Evolutionary conservation across 495 filamentous ascomycete genomes (phyloP), one percentile per base, ranked within the genome.

Genomic region (Penicillium soppii): DNA sequence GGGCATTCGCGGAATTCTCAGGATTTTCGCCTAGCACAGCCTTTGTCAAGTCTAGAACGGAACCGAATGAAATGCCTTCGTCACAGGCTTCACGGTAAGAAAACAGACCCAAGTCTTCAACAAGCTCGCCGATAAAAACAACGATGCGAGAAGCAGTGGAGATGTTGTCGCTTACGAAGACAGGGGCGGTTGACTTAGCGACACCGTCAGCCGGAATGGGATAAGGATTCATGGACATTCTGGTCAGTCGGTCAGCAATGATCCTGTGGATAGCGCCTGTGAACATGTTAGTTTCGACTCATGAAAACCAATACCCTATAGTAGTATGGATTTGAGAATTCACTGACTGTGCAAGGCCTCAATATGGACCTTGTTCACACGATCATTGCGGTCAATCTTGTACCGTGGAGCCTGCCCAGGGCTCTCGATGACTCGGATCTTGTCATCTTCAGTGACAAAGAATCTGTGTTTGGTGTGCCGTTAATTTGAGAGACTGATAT

Each of bases 81-180:
- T 61, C 53, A 47, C 81, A 76, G 16, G 86, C 62, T 6, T 79
- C 71, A 12, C 90, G 85, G 59, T 87, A 86, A 5, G 89, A 79
- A 56, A 89, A 82, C 43, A 92, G 72, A 3, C 88, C 90, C 3
- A 94, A 73, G 44, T 92, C 85, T 58, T 95, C 87, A 9, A 47
- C 54, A 2, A 76, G 62, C 50, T 92, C 85, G 50, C 87, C 86
- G 54, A 95, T 78, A 46, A 94, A 71, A 45, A 96, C 65, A n/a
- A 95, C 69, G 8, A 95, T 70, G 10, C 88, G 83, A 16, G 77
- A 76, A 22, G 79, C 82, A n/a, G 56, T 62, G 27, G 65, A 53
- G 7, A 95, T 61, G 44, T 86, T 75, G 27, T 64, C 15, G 12
- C 83, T 82, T 37, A 82, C 61, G 59, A 89, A 75, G 62, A 98